Base-by-base conservation (phyloP, 768 basidiomycete species). In the Ramaria sp. region DNA sequence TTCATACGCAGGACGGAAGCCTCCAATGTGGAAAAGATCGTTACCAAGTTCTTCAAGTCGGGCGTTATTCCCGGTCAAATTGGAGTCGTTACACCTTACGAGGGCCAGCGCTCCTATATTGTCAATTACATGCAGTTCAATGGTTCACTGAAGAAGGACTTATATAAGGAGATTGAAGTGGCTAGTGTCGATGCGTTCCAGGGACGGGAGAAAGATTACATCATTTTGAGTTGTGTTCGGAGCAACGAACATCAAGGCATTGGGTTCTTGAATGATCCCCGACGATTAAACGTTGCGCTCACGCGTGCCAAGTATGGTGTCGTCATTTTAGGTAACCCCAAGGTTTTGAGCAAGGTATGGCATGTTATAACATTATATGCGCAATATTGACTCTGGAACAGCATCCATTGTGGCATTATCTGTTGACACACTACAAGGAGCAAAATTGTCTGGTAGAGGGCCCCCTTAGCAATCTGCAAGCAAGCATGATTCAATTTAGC, bases 91-190 rank as follows among this genome's bases (percentile, higher is more conserved):
- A 99, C 96, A 1, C 96, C 96, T 0, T 99, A 99, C 68, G 96
- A 99, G 67, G 96, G 96, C 24, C 96, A 99, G 63, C 83, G 96
- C 16, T 96, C 94, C 1, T 98, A 96, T 67, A 87, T 99, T 65
- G 94, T 95, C 67, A 95, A 91, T 68, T 99, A 95, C 68, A 98
- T 99, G 96, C 96, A 99, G 72, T 91, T 96, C 75, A 96, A 97
- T 64, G 96, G 96, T n/a, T 85, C 93, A 25, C 75, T 98, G 58
- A 97, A 97, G 82, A 99, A 98, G 73, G 96, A 99, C 60, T 69
- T 98, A 16, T 99, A 99, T 74, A 99, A 99, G 74, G 96, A 99
- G 64, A 94, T 99, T 38, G 96, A 99, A 66, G 96, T 99, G 47
- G 96, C 96, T 4, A 92, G 88, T 59, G 96, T 99, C 52, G 96